Evolutionary conservation across 2,329 filamentous ascomycete genomes (phyloP).

Genomic region (Fusarium albosuccineum): DNA sequence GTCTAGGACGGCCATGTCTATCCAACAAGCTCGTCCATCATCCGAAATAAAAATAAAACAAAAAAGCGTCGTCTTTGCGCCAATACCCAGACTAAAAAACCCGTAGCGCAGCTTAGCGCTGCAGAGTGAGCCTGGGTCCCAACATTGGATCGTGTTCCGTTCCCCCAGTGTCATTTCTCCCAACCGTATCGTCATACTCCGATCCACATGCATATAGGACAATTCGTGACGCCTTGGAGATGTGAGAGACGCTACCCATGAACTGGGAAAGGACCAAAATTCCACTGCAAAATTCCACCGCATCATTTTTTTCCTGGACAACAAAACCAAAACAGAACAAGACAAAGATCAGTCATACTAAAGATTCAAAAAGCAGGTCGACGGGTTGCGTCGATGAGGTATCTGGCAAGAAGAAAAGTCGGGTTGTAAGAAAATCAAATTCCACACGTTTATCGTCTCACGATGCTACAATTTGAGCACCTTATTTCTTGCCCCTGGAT

Average conservation of each 20-base stretch:
- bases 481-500: conserved; percentile 43
- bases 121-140: conserved; percentile 12
- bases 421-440: conserved; percentile 30
- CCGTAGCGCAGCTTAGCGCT: conserved; percentile 12
- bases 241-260: conserved; percentile 43
- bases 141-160: conserved; percentile 44
- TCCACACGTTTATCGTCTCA: conserved; percentile 41
- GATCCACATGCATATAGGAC: conserved; percentile 47
- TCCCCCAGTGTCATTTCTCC: conserved; percentile 37
- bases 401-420: conserved; percentile 44
- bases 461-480: conserved; percentile 9
- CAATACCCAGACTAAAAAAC: conserved; percentile 31
- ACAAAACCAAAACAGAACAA: conserved; percentile 23
- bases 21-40: conserved; percentile 43
- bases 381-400: conserved; percentile 41
- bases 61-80: conserved; percentile 43
- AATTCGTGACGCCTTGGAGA: conserved; percentile 42
- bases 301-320: conserved; percentile 29
- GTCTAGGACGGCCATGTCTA: conserved; percentile 44
- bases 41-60: conserved; percentile 33
- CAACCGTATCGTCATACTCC: conserved; percentile 48
- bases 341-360: conserved; percentile 8
- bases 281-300: conserved; percentile 30
- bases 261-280: conserved; percentile 38
- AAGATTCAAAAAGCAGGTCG: conserved; percentile 37